These are phyloP conservation scores for Dactylellina sp. DNA, from an alignment of 2,329 filamentous ascomycete species.

Conservation along the genomic window DNA sequence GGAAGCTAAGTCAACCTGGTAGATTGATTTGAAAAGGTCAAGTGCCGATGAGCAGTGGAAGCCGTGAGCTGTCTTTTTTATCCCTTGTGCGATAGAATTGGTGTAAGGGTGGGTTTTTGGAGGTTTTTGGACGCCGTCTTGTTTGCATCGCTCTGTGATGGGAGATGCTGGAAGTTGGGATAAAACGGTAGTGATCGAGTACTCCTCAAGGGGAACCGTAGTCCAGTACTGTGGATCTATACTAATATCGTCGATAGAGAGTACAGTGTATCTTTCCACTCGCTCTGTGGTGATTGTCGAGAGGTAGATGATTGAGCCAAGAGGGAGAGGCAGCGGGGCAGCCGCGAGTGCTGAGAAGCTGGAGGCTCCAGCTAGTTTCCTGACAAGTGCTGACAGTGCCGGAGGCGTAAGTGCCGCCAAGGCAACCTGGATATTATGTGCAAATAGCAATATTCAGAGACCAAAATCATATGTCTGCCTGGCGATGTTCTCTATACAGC, in stretches of 20 bases:
- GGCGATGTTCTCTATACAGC: background rate
- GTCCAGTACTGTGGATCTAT: background rate
- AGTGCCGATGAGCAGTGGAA: slow-evolving; percentile 1
- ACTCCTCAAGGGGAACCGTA: background rate
- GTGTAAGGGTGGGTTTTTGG: slow-evolving; percentile 33
- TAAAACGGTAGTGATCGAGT: background rate
- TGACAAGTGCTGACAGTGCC: background rate
- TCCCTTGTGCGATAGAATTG: slow-evolving; percentile 25
- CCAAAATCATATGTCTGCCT: slow-evolving; percentile 6
- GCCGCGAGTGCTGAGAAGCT: background rate
- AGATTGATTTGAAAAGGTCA: slow-evolving; percentile 11
- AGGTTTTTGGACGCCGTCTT: slow-evolving; percentile 46
- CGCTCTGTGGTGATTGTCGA: background rate
- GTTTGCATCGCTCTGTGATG: slow-evolving; percentile 54
- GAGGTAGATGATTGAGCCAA: background rate
- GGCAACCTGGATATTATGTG: background rate
- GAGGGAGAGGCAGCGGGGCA: background rate
- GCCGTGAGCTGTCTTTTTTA: slow-evolving; percentile 23
- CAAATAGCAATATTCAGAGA: background rate
- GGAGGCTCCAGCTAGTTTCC: background rate
- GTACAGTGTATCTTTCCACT: too few relatives aligned
- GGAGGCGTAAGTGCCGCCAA: slow-evolving; percentile 2
- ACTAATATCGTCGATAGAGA: background rate
- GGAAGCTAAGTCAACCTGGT: background rate
- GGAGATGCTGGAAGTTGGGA: background rate